Base-by-base conservation (phyloP, 2,329 filamentous ascomycete species). In the Cladosporium austrohemisphaericum region DNA sequence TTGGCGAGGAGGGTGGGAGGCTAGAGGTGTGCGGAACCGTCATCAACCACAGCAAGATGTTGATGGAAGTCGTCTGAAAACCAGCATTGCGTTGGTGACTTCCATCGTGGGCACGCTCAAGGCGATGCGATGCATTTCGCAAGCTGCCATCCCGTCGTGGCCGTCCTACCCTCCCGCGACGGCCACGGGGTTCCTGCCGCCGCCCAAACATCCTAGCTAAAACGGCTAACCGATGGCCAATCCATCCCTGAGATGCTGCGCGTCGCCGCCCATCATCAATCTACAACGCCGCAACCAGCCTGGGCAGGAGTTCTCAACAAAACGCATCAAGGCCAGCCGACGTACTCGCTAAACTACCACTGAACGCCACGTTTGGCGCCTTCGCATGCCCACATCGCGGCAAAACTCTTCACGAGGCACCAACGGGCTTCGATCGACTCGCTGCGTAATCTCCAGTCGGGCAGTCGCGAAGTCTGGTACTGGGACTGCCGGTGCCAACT, bases 131-230 rank as follows among this genome's bases (percentile, higher is more conserved):
- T n/a, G n/a, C 18, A 23, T 41, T 11, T 11, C 25, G 25, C 25
- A 6, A 11, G 6, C 25, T 6, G 11, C 25, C 6, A 6, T 11
- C 25, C 25, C 11, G 11, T 11, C 25, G 6, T 26, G 11, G 6
- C 25, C 38, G 28, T 41, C 41, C 6, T 7, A 35, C 29, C 29
- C 32, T 45, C 22, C 32, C 32, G 41, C 32, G n/a, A 33, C 44
- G 32, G 31, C 44, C 31, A 45, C 29, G 44, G 44, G 44, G n/a
- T 47, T 38, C 33, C 33, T 47, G 44, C 44, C 44, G 44, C 44
- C n/a, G 33, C 33, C 33, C 14, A 19, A 26, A 14, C 13, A 19
- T 41, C 20, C 26, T 43, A 41, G 36, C 36, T 37, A 32, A 36
- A 41, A 49, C 36, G 36, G 28, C 37, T 41, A 41, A 28, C 31